These are phyloP conservation scores for Talaromyces marneffei DNA, from an alignment of 2,329 filamentous ascomycete genomes.

Conservation along the genomic window DNA sequence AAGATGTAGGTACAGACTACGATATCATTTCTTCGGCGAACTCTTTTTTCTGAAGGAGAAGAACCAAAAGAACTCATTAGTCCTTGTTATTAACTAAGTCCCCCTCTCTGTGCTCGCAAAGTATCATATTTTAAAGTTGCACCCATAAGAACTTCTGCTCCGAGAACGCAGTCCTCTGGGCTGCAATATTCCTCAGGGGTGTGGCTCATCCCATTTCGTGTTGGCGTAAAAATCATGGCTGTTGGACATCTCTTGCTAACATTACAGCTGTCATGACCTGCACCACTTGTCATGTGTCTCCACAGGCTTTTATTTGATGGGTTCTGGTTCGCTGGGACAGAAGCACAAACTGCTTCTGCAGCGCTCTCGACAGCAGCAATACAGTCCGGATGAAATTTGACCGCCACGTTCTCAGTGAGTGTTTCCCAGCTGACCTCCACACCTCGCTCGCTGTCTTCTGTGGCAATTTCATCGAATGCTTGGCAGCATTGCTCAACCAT, in stretches of 20 bases:
- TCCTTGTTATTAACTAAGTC: background rate
- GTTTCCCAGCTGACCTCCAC: constrained; percentile 50
- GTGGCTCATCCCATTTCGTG: constrained; percentile 53
- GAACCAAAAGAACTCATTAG: background rate
- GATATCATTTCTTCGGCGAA: background rate
- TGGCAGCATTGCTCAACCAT: constrained; percentile 50
- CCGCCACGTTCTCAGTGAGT: constrained; percentile 53
- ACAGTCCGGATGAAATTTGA: constrained; percentile 58
- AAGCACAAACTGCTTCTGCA: constrained; percentile 50
- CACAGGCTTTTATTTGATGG: background rate
- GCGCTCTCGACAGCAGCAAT: constrained; percentile 55
- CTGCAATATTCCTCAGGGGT: constrained; percentile 54
- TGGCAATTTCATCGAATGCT: constrained; percentile 53
- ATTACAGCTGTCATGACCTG: constrained; percentile 57
- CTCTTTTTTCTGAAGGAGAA: background rate
- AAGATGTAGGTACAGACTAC: background rate
- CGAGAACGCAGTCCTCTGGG: constrained; percentile 37
- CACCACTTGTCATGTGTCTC: constrained; percentile 49
- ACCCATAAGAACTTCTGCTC: constrained; percentile 45
- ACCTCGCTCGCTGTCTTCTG: constrained; percentile 45
- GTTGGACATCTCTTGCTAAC: constrained; percentile 51
- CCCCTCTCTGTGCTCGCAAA: background rate
- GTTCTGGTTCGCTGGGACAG: constrained; percentile 27
- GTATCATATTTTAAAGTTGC: constrained; percentile 37
- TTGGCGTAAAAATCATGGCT: constrained; percentile 60